Evolutionary conservation across 805 yeast genomes (phyloP).

Genomic region (Metschnikowia picachoensis): DNA sequence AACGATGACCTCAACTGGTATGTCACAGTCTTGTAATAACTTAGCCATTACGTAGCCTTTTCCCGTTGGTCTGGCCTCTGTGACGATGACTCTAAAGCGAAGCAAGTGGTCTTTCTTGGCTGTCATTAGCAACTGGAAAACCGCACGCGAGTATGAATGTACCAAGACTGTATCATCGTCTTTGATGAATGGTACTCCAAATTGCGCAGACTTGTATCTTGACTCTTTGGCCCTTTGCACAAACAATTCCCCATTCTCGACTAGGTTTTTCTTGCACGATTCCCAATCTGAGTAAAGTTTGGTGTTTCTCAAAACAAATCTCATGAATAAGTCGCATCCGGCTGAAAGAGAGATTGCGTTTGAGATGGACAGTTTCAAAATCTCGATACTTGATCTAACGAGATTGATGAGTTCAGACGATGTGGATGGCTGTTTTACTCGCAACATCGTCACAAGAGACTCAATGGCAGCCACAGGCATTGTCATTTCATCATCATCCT

Average conservation of each 20-base stretch:
- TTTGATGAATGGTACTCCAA: constrained; percentile 83
- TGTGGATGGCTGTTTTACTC: constrained; percentile 83
- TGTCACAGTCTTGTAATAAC: constrained; percentile 60
- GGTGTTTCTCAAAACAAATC: constrained; percentile 86
- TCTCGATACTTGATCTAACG: constrained; percentile 70
- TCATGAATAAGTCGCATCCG: constrained; percentile 93
- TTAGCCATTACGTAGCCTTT: constrained; percentile 73
- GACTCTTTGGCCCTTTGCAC: constrained; percentile 89
- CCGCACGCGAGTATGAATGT: constrained; percentile 92
- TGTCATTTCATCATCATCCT: constrained; percentile 93
- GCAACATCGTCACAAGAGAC: constrained; percentile 77
- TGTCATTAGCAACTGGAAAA: constrained; percentile 63
- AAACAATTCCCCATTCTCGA: constrained; percentile 89
- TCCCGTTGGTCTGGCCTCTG: constrained; percentile 86
- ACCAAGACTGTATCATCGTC: constrained; percentile 91
- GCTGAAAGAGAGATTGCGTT: constrained; percentile 93
- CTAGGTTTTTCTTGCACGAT: constrained; percentile 79
- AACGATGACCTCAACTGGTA: constrained; percentile 83
- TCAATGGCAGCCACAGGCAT: constrained; percentile 99
- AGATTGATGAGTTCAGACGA: constrained; percentile 87
- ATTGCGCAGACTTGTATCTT: constrained; percentile 79
- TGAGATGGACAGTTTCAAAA: constrained; percentile 72
- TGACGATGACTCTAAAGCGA: constrained; percentile 85
- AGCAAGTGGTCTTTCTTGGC: constrained; percentile 72
- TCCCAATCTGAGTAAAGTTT: constrained; percentile 94